Conservation (phyloP, 192 early-diverging fungal species). For the Irineochytrium annulatum region DNA sequence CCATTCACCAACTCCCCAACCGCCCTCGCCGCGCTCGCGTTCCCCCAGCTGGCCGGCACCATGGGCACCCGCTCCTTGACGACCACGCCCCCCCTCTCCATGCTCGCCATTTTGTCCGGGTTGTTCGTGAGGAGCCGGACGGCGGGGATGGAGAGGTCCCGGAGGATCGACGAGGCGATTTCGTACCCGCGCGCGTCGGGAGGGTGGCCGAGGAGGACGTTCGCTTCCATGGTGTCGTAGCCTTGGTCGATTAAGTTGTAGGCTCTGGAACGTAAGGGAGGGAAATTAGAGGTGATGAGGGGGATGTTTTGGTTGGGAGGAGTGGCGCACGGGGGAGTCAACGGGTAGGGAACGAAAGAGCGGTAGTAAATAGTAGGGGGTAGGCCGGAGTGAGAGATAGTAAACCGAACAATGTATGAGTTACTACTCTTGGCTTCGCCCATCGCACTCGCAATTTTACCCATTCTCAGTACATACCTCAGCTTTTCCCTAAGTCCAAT, state of each 20-base stretch:
- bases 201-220: slow-evolving; percentile 82
- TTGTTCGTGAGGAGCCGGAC: slow-evolving; percentile 93
- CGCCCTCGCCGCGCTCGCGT: slow-evolving; percentile 22
- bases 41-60: slow-evolving; percentile 81
- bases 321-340: background rate
- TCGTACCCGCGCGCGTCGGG: slow-evolving; percentile 92
- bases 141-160: slow-evolving; percentile 68
- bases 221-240: slow-evolving; percentile 90
- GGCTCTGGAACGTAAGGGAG: slow-evolving; percentile 52
- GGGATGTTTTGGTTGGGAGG: background rate
- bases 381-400: background rate
- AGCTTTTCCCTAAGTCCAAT: slow-evolving; percentile 94
- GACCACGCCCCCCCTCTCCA: slow-evolving; percentile 66
- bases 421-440: slow-evolving; percentile 12
- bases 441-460: background rate
- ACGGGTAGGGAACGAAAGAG: background rate
- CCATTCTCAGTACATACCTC: slow-evolving; percentile 53
- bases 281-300: no score
- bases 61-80: slow-evolving; percentile 83
- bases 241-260: slow-evolving; percentile 97
- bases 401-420: background rate
- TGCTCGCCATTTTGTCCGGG: slow-evolving; percentile 84
- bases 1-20: slow-evolving; percentile 20
- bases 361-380: background rate
- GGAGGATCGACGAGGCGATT: slow-evolving; percentile 81